Percentiles rank a stretch among this genome's conserved stretches.
These are phyloP conservation scores for Aspergillus avenaceus DNA, from an alignment of 495 filamentous ascomycete species.

Conservation along the genomic window DNA sequence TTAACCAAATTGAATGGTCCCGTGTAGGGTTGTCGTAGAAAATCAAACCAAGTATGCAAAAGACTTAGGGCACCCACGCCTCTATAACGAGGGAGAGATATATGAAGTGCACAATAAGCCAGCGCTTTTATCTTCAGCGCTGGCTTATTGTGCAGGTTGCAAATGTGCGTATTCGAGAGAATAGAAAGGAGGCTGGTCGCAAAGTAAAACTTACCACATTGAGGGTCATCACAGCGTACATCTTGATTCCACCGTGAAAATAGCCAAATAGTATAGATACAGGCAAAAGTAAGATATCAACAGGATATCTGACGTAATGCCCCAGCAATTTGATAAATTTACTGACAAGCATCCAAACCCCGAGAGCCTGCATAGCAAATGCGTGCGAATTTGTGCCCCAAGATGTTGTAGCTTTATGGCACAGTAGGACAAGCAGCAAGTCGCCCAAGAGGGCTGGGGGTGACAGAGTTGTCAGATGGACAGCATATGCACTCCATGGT, in stretches of 20 bases:
- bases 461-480: slow-evolving; percentile 69
- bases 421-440: slow-evolving; percentile 53
- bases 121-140: too few species aligned
- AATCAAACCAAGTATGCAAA: too few species aligned
- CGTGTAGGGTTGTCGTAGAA: too few species aligned
- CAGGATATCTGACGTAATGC: slow-evolving; percentile 66
- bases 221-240: slow-evolving; percentile 67
- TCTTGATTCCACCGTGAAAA: slow-evolving; percentile 72
- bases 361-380: slow-evolving; percentile 47
- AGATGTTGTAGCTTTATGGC: slow-evolving; percentile 39
- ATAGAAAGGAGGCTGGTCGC: slow-evolving; percentile 4
- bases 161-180: background rate
- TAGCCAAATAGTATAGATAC: slow-evolving; percentile 76
- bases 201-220: slow-evolving; percentile 54
- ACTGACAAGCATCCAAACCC: slow-evolving; percentile 62
- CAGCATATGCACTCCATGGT: slow-evolving; percentile 72
- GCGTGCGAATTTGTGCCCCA: slow-evolving; percentile 39
- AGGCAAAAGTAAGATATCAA: slow-evolving; percentile 64
- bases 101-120: too few species aligned
- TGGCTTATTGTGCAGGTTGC: too few species aligned
- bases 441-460: slow-evolving; percentile 66
- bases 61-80: too few species aligned
- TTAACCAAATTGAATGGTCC: too few species aligned
- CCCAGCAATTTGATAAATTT: slow-evolving; percentile 75
- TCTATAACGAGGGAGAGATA: too few species aligned